Evolutionary conservation across 495 filamentous ascomycete species (phyloP).

Genomic region (Parachaetomium inaequale): DNA sequence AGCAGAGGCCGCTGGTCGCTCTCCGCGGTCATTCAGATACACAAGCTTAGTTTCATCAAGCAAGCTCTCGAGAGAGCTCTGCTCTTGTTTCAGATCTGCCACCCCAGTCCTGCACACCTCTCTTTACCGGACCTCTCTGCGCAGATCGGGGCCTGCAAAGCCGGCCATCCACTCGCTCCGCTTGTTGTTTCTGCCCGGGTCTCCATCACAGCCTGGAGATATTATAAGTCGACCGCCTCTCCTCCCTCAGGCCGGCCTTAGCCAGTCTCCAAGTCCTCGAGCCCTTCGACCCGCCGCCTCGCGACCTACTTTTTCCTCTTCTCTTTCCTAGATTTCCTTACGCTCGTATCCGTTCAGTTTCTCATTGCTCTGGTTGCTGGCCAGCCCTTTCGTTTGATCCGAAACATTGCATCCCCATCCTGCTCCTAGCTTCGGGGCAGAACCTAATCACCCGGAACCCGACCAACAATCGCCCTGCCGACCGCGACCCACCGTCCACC

Average conservation of each 20-base stretch:
- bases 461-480: slow-evolving; percentile 16
- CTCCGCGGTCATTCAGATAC: slow-evolving; percentile 47
- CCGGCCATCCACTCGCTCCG: slow-evolving; percentile 15
- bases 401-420: slow-evolving; percentile 26
- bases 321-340: slow-evolving; percentile 25
- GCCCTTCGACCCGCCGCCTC: slow-evolving; percentile 30
- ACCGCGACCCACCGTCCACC: slow-evolving; percentile 3
- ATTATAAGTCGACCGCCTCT: slow-evolving; percentile 35
- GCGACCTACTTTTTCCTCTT: slow-evolving; percentile 33
- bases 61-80: slow-evolving; percentile 35
- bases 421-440: not conserved
- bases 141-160: slow-evolving; percentile 15
- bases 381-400: slow-evolving; percentile 47
- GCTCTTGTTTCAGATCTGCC: slow-evolving; percentile 45
- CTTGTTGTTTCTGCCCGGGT: slow-evolving; percentile 24
- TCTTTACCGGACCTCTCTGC: slow-evolving; percentile 12
- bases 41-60: slow-evolving; percentile 46
- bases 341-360: slow-evolving; percentile 27
- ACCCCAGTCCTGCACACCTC: slow-evolving; percentile 22
- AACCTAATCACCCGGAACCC: slow-evolving; percentile 14
- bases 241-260: slow-evolving; percentile 25
- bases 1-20: slow-evolving; percentile 39
- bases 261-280: slow-evolving; percentile 31
- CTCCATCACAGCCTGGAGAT: slow-evolving; percentile 21
- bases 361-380: slow-evolving; percentile 29